Percentiles rank a stretch among this genome's conserved stretches.
Conservation (phyloP, 208 protist genomes). For the Leptomonas seymouri region DNA sequence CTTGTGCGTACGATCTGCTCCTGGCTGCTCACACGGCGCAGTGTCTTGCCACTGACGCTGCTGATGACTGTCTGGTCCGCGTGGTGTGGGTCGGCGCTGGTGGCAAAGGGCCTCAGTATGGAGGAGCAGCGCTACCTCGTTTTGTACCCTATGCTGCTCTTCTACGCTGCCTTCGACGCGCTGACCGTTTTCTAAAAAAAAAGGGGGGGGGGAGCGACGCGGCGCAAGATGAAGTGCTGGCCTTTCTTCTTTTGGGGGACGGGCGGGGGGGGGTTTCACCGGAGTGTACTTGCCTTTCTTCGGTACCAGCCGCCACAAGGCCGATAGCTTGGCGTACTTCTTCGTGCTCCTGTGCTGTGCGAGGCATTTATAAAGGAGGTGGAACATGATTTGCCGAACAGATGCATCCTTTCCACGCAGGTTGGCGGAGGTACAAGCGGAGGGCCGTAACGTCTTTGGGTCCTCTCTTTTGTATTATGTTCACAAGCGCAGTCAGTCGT, state of each 20-base stretch:
- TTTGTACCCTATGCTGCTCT: conserved; percentile 80
- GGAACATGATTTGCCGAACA: conserved; percentile 14
- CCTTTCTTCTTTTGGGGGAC: too few species aligned
- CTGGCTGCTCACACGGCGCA: conserved; percentile 39
- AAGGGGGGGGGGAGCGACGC: background rate
- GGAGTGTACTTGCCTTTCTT: too few species aligned
- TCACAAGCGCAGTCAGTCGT: too few species aligned
- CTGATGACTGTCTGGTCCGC: conserved; percentile 78
- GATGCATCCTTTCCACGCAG: background rate
- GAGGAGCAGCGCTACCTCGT: conserved; percentile 73
- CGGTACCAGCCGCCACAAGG: too few species aligned
- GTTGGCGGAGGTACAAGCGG: background rate
- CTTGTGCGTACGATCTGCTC: conserved; percentile 44
- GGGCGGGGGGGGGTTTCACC: too few species aligned
- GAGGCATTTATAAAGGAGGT: background rate
- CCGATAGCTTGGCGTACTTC: too few species aligned
- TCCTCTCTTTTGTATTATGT: conserved; percentile 12
- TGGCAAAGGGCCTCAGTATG: conserved; percentile 67
- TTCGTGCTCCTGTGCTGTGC: background rate
- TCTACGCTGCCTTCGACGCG: conserved; percentile 83
- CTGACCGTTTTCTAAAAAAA: conserved; percentile 67
- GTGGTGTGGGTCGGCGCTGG: conserved; percentile 76
- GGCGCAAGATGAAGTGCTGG: too few species aligned
- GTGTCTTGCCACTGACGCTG: conserved; percentile 43
- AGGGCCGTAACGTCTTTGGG: too few species aligned